Conservation (phyloP, 352 stramenopile species). For the Plasmopara muralis region DNA sequence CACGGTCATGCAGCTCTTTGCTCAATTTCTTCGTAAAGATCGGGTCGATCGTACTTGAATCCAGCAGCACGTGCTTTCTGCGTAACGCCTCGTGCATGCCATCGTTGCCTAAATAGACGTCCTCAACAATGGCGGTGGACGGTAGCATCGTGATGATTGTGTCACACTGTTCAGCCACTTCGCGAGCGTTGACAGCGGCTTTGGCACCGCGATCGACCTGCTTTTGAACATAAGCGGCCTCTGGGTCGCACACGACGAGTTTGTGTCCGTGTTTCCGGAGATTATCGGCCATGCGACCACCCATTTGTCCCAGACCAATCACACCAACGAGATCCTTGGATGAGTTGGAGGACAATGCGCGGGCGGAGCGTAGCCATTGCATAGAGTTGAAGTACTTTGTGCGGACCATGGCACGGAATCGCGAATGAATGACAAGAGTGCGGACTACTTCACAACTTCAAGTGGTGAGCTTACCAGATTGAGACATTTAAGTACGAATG, state of each 20-base stretch:
- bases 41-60: slow-evolving; percentile 95
- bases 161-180: slow-evolving; percentile 72
- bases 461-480: slow-evolving; percentile 12
- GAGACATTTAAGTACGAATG: slow-evolving; percentile 17
- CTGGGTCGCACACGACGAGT: slow-evolving; percentile 77
- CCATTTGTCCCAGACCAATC: slow-evolving; percentile 93
- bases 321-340: slow-evolving; percentile 68
- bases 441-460: slow-evolving; percentile 17
- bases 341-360: slow-evolving; percentile 8
- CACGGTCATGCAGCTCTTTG: slow-evolving; percentile 43
- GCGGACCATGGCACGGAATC: slow-evolving; percentile 8
- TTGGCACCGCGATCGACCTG: slow-evolving; percentile 48
- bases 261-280: slow-evolving; percentile 73
- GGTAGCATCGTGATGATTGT: slow-evolving; percentile 95
- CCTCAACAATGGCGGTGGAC: slow-evolving; percentile 82
- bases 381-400: slow-evolving; percentile 3
- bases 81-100: slow-evolving; percentile 66
- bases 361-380: slow-evolving; percentile 3
- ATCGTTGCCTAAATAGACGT: slow-evolving; percentile 63
- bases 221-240: slow-evolving; percentile 38
- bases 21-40: slow-evolving; percentile 87
- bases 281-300: slow-evolving; percentile 90
- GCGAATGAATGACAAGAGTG: background rate
- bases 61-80: slow-evolving; percentile 85
- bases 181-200: slow-evolving; percentile 43